Evolutionary conservation across 805 yeast genomes (phyloP), one percentile per base, ranked within the genome.

Genomic region (Citeromyces nyonsensis): DNA sequence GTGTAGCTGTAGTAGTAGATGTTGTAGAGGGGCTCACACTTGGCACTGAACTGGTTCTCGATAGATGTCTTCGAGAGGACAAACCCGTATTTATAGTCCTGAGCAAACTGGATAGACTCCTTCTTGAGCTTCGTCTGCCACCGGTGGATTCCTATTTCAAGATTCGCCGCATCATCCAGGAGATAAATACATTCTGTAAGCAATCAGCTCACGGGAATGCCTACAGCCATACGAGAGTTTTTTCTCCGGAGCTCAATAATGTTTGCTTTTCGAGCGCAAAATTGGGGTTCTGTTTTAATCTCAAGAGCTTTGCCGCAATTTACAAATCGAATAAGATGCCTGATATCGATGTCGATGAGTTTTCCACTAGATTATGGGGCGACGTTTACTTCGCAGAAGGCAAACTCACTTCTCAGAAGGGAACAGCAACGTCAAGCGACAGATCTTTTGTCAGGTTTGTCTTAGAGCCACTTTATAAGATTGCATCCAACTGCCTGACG

Each of bases 51-150:
- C 40, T 56, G 10, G 51, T 73, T 0, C 55, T 85, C 2, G 59
- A 66, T 26, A 65, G 66, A 39, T 70, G 77, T 0, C 41, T 79
- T 4, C 46, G 52, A 25, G 57, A 62, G 10, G 59, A 69, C 24
- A 44, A 73, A 2, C 66, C 74, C 0, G 49, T 88, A 11, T 54
- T 63, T 4, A 51, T 86, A 13, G 69, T 82, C 4, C 38, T 91
- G 4, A 86, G 82, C 52, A 91, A 93, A 51, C 42, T 93, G 6
- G 99, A 91, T 49, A 55, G 96, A 37, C 56, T 91, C n/a, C 63
- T 88, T 1, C 45, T 86, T 28, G 98, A 91, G 40, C 54, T 86
- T 28, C 66, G 71, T 39, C 56, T 88, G 4, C 81, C 95, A 0
- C 83, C 84, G 2, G 41, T 53, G 2, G 94, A 83, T 40, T 68